Base-by-base conservation (phyloP, 2,329 filamentous ascomycete genomes). In the Gaeumannomyces sp. region DNA sequence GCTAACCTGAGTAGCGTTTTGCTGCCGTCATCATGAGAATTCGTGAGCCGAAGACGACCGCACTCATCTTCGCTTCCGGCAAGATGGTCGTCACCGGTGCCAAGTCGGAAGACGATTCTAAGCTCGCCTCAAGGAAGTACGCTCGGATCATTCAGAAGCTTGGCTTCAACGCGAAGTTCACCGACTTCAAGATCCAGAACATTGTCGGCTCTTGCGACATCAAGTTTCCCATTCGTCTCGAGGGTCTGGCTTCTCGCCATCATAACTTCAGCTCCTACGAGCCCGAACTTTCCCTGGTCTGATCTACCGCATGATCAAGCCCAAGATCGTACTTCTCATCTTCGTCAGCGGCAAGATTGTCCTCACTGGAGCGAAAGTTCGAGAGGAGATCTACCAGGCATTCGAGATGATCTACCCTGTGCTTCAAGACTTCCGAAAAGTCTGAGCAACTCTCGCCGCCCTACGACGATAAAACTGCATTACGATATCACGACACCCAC, bases 241-340 rank as follows among this genome's bases (percentile, higher is more conserved):
- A 98, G 77, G 95, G 95, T 79, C 83, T 99, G 76, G 95, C 95
- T 22, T 95, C 90, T 71, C 92, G 93, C 80, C 95, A 99, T 85
- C 94, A 98, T 84, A 97, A 97, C 81, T 99, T 98, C 87, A 96
- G 92, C 80, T 97, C 93, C 65, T 99, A 99, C 79, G 95, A 99
- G 79, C 95, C 95, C 70, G 95, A 99, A 76, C 79, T 99, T 99
- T 98, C 86, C 95, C 95, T 74, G 95, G 95, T 87, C 89, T 99
- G 63, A 99, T 99, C 80, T 99, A 99, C 81, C 93, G 95, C 77
- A 99, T 99, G 95, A 97, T 98, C 84, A 98, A 98, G 84, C 95
- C 95, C 27, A 98, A 98, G 88, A 97, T 98, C 71, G 94, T 98
- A 64, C 88, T 98, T 31, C 83, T 98, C 75, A 97, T 99, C 78